Evolutionary conservation across 345 rosid genomes (phyloP).

Genomic region (Lagerstroemia speciosa): DNA sequence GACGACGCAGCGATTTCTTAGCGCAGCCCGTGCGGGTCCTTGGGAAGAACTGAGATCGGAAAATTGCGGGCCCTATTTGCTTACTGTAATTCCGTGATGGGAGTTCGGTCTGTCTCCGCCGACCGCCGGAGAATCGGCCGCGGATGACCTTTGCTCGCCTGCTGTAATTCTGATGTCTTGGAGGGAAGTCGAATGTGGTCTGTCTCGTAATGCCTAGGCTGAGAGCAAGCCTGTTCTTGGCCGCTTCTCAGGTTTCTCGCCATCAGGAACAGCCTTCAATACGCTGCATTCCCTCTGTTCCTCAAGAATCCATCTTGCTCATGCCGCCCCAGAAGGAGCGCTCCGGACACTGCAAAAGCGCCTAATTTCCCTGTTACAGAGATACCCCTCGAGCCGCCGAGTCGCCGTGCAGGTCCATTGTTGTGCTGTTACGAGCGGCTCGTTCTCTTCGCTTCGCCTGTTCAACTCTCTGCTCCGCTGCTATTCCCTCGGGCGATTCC

Average conservation of each 20-base stretch:
- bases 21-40: not conserved
- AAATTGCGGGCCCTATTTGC: no score
- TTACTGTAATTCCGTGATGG: no score
- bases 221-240: conserved; percentile 16
- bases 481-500: conserved; percentile 34
- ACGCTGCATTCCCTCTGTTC: conserved; percentile 13
- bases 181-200: not conserved
- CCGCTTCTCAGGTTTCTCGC: conserved; percentile 17
- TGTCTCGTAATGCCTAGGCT: not conserved
- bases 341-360: conserved; percentile 12
- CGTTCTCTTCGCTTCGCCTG: conserved; percentile 20
- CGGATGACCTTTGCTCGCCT: no score
- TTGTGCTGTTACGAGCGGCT: conserved; percentile 27
- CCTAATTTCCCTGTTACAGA: conserved; percentile 23
- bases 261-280: not conserved
- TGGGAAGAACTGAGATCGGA: not conserved
- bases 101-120: no score
- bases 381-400: conserved; percentile 20
- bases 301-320: conserved; percentile 8
- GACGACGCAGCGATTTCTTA: not conserved
- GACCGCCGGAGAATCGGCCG: no score
- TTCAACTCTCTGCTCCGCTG: conserved; percentile 51
- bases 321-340: not conserved
- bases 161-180: no score
- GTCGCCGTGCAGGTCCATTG: conserved; percentile 42